A percentile compares a stretch with the other conserved stretches of the same genome.
Conservation (phyloP, 225 moss, liverwort and hornwort genomes). For the Sphagnum tenellum region DNA sequence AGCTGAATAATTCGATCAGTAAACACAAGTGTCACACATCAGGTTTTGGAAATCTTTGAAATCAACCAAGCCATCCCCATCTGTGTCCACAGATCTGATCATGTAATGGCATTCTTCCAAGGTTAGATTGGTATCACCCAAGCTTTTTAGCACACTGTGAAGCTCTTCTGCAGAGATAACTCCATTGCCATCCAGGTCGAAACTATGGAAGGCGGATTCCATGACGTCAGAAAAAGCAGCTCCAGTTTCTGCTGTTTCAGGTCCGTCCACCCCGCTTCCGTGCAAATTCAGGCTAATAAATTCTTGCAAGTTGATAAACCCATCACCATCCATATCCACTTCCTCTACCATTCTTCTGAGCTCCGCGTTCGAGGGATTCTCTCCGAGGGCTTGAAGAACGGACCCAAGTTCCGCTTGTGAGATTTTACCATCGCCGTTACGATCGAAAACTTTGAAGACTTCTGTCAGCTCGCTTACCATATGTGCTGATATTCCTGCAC, state of each 20-base stretch:
- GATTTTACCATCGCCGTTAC: slow-evolving; percentile 15
- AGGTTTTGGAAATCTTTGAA: slow-evolving; percentile 19
- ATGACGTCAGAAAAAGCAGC: slow-evolving; percentile 1
- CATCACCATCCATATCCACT: slow-evolving; percentile 21
- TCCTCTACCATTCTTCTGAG: slow-evolving; percentile 9
- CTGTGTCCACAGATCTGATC: slow-evolving; percentile 18
- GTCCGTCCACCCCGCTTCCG: too few relatives aligned
- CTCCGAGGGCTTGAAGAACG: slow-evolving; percentile 7
- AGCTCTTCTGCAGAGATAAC: slow-evolving; percentile 24
- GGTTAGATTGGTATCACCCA: slow-evolving; percentile 15
- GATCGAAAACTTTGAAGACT: slow-evolving; percentile 15
- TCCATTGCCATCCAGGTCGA: slow-evolving; percentile 16
- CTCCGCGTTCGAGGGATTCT: slow-evolving; percentile 10
- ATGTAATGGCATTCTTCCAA: slow-evolving; percentile 15
- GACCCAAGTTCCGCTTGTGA: slow-evolving; percentile 8
- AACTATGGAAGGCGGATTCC: slow-evolving; percentile 17
- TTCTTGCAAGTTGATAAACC: slow-evolving; percentile 13
- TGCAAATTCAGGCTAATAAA: slow-evolving; percentile 5
- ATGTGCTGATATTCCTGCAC: not conserved
- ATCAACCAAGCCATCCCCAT: slow-evolving; percentile 18
- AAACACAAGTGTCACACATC: slow-evolving; percentile 9
- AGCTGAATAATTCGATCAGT: not conserved
- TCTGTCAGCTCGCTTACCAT: not conserved
- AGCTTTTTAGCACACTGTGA: slow-evolving; percentile 8
- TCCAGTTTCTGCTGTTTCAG: too few relatives aligned